A percentile compares a stretch with the other conserved stretches of the same genome.
These are phyloP conservation scores for Podaxis sp. DNA, from an alignment of 768 basidiomycete genomes.

Conservation along the genomic window DNA sequence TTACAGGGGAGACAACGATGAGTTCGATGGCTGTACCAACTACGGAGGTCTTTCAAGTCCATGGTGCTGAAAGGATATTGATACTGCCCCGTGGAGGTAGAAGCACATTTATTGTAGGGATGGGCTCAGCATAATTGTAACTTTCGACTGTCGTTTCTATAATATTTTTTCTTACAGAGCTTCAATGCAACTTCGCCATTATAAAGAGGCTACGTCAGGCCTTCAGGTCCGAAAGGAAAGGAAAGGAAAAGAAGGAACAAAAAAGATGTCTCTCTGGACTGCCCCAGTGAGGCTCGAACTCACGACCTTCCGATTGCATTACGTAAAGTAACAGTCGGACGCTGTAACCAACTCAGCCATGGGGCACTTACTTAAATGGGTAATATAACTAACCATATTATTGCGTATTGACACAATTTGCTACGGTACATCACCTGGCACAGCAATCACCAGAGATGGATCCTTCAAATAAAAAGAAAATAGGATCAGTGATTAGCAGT, in stretches of 20 bases:
- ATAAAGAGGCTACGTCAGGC: background rate
- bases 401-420: too few relatives aligned
- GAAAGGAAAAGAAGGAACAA: background rate
- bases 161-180: background rate
- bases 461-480: too few relatives aligned
- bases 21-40: slow-evolving; percentile 59
- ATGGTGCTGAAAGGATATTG: slow-evolving; percentile 79
- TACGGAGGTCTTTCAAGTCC: slow-evolving; percentile 79
- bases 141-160: background rate
- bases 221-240: background rate
- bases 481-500: too few relatives aligned
- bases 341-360: slow-evolving; percentile 80
- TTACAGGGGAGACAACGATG: slow-evolving; percentile 53
- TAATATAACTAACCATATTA: too few relatives aligned
- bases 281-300: slow-evolving; percentile 71
- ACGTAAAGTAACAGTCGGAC: slow-evolving; percentile 59
- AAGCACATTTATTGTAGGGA: slow-evolving; percentile 77
- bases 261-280: slow-evolving; percentile 25
- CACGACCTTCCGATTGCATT: slow-evolving; percentile 59
- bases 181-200: background rate
- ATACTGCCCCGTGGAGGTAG: slow-evolving; percentile 83
- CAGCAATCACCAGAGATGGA: too few relatives aligned
- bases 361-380: slow-evolving; percentile 42
- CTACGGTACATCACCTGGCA: too few relatives aligned
- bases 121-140: slow-evolving; percentile 46